Conservation (phyloP, 1,139 yeast genomes). For the Suhomyces choctaworum region DNA sequence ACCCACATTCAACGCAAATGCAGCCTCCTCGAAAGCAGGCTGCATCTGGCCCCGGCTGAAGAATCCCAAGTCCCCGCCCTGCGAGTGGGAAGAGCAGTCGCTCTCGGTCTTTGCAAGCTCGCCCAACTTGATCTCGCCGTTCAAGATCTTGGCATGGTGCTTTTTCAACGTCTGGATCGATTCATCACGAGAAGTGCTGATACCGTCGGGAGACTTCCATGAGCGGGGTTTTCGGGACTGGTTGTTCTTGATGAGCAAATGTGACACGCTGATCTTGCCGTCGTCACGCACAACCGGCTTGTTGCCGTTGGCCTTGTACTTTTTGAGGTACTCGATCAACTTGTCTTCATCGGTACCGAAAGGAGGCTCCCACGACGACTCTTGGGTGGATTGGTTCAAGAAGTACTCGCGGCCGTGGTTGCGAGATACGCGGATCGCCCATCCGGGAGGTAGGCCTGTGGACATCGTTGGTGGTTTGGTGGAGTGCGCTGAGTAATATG, state of each 20-base stretch:
- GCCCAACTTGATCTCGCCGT: slow-evolving; percentile 68
- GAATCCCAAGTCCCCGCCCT: slow-evolving; percentile 90
- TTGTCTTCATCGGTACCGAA: slow-evolving; percentile 69
- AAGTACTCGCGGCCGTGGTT: slow-evolving; percentile 85
- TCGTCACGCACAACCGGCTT: slow-evolving; percentile 59
- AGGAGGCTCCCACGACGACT: slow-evolving; percentile 92
- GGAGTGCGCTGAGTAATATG: background rate
- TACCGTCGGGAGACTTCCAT: slow-evolving; percentile 74
- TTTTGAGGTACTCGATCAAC: slow-evolving; percentile 56
- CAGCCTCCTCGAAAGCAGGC: slow-evolving; percentile 86
- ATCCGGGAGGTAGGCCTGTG: slow-evolving; percentile 82
- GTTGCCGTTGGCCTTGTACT: slow-evolving; percentile 51
- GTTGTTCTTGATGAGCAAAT: slow-evolving; percentile 76
- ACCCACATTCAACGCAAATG: slow-evolving; percentile 78
- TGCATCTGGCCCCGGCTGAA: slow-evolving; percentile 94
- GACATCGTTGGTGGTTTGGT: slow-evolving; percentile 12
- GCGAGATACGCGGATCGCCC: slow-evolving; percentile 79
- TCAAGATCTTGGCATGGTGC: slow-evolving; percentile 60
- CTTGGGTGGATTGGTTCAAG: slow-evolving; percentile 65
- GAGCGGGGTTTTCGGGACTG: slow-evolving; percentile 89
- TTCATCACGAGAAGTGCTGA: slow-evolving; percentile 80
- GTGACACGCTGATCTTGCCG: slow-evolving; percentile 52
- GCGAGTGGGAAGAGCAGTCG: slow-evolving; percentile 84
- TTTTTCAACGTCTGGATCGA: slow-evolving; percentile 66
- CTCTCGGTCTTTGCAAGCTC: slow-evolving; percentile 81